Conservation (phyloP, 2,329 filamentous ascomycete genomes). For the Whalleya microplaca region DNA sequence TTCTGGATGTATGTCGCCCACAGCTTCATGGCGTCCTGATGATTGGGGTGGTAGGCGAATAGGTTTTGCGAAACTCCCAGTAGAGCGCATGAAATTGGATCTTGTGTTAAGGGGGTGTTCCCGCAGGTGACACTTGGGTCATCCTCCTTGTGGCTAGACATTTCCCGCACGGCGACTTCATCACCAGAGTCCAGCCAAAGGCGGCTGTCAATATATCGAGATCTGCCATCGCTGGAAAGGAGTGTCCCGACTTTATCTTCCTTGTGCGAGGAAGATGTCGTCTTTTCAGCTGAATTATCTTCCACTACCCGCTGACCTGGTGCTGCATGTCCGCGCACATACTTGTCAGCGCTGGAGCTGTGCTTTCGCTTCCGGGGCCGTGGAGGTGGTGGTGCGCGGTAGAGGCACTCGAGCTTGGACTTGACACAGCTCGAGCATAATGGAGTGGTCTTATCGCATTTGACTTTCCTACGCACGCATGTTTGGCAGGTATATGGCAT, state of each 20-base stretch:
- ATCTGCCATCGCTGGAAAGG: too few relatives aligned
- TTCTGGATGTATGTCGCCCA: slow-evolving; percentile 61
- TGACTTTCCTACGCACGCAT: not conserved
- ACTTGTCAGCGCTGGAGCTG: too few relatives aligned
- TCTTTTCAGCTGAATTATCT: not conserved
- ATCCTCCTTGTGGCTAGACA: too few relatives aligned
- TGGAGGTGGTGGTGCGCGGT: not conserved
- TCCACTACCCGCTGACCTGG: not conserved
- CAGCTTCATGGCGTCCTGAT: slow-evolving; percentile 41
- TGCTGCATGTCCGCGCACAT: not conserved
- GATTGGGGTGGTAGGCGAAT: not conserved
- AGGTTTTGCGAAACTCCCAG: not conserved
- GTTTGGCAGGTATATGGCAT: too few relatives aligned
- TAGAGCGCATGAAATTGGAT: too few relatives aligned
- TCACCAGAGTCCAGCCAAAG: too few relatives aligned
- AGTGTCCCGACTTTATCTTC: too few relatives aligned
- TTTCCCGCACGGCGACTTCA: too few relatives aligned
- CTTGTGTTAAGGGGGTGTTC: too few relatives aligned
- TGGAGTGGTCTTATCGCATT: not conserved
- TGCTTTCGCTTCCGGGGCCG: not conserved
- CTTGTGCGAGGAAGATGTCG: too few relatives aligned
- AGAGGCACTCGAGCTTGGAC: not conserved
- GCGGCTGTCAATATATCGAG: too few relatives aligned
- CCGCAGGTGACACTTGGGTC: too few relatives aligned
- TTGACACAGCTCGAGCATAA: not conserved